Evolutionary conservation across 1,284 basidiomycete genomes (phyloP).

Genomic region (Ganoderma sp.): DNA sequence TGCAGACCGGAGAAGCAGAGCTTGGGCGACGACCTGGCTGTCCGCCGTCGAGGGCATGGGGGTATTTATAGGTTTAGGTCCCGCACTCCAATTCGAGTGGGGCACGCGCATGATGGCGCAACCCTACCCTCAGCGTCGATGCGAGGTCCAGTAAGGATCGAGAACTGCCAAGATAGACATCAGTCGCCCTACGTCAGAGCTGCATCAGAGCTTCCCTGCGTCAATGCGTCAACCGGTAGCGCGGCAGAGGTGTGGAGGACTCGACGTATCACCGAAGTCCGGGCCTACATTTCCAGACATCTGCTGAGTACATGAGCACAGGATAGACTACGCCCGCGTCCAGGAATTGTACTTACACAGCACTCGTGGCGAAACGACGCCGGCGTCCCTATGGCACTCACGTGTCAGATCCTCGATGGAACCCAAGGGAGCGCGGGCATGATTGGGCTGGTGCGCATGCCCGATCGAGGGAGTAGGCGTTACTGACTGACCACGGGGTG

Average conservation of each 20-base stretch:
- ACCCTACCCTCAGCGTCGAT: neutral
- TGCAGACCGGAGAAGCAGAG: neutral
- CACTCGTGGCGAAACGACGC: neutral
- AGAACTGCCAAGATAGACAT: neutral
- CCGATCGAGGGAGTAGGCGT: neutral
- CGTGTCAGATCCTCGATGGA: too few species aligned
- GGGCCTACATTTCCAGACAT: neutral
- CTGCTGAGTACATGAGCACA: neutral
- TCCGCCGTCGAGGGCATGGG: neutral
- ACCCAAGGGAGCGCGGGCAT: neutral
- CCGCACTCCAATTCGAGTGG: neutral
- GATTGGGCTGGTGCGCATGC: neutral
- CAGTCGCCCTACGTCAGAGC: neutral
- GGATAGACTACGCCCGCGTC: neutral
- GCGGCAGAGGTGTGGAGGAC: neutral
- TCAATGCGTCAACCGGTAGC: neutral
- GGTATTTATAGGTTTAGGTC: neutral
- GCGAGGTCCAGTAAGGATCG: neutral
- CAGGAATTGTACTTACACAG: neutral
- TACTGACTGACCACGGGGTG: neutral
- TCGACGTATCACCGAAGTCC: neutral
- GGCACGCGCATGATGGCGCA: constrained; percentile 2
- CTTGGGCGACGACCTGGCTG: neutral
- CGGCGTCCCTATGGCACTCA: neutral
- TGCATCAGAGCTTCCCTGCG: neutral